phyloP scores from a whole-genome alignment of 2,329 filamentous ascomycete genomes.

The Aspergillus latus region DNA sequence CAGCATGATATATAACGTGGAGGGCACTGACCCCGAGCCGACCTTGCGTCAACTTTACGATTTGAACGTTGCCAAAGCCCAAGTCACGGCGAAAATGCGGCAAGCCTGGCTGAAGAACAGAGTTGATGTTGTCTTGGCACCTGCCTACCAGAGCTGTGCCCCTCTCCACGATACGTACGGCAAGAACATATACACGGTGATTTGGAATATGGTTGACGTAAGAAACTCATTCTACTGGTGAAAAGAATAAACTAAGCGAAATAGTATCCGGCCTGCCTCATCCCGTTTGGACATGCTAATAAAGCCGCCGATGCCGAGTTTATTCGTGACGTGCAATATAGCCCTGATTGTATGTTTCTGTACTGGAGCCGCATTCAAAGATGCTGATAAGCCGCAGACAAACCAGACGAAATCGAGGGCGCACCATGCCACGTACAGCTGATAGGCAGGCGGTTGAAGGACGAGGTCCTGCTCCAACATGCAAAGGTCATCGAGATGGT shows the following conservation, averaged over 20 bases:
- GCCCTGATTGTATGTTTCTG: not conserved
- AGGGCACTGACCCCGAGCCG: conserved; percentile 30
- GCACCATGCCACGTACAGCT: not conserved
- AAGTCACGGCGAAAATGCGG: conserved; percentile 36
- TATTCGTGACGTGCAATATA: not conserved
- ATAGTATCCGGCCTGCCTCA: not conserved
- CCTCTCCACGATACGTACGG: conserved; percentile 50
- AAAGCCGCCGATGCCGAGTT: not conserved
- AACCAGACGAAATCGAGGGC: not conserved
- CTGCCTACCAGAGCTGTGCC: conserved; percentile 52
- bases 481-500: conserved; percentile 19
- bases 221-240: conserved; percentile 18
- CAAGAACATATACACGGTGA: conserved; percentile 45
- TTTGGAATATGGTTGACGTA: conserved; percentile 56
- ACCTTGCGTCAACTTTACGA: conserved; percentile 8
- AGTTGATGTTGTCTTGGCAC: conserved; percentile 54
- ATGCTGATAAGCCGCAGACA: not conserved
- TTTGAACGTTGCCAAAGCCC: conserved; percentile 14
- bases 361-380: not conserved
- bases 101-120: conserved; percentile 43
- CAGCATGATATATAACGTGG: not conserved
- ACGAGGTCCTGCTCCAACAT: conserved; percentile 17
- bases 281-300: not conserved
- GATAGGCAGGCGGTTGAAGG: not conserved
- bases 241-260: not conserved